Conservation (phyloP, 2,329 filamentous ascomycete genomes). For the Cladophialophora yegresii region DNA sequence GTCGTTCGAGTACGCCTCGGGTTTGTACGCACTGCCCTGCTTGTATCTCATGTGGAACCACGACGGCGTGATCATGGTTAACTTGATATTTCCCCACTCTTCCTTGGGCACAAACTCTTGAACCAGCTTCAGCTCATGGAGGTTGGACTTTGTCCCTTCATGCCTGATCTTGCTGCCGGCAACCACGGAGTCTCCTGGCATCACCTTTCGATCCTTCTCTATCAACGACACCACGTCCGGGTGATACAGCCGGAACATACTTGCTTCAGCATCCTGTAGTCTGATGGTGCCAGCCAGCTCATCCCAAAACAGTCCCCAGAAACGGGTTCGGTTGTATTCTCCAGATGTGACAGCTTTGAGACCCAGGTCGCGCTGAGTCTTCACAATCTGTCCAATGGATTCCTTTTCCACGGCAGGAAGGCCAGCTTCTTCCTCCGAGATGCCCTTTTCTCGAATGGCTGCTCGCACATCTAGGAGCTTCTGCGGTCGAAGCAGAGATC, state of each 20-base stretch:
- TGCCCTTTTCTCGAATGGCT: constrained; percentile 42
- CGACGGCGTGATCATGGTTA: constrained; percentile 67
- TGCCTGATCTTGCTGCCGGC: constrained; percentile 62
- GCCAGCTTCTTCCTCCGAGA: constrained; percentile 47
- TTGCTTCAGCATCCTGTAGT: constrained; percentile 46
- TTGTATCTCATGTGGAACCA: constrained; percentile 69
- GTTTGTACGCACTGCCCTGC: constrained; percentile 58
- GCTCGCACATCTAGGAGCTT: constrained; percentile 62
- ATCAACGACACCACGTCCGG: constrained; percentile 65
- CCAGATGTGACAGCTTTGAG: constrained; percentile 66
- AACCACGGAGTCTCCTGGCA: constrained; percentile 58
- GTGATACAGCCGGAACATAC: constrained; percentile 60
- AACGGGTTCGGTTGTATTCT: constrained; percentile 46
- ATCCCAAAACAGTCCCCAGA: constrained; percentile 60
- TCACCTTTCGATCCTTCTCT: constrained; percentile 55
- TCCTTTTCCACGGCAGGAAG: constrained; percentile 65
- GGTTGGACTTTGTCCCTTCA: constrained; percentile 56
- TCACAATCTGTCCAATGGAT: constrained; percentile 65
- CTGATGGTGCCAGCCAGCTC: constrained; percentile 56
- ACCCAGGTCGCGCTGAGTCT: constrained; percentile 64
- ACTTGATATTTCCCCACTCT: constrained; percentile 66
- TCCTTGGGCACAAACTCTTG: constrained; percentile 61
- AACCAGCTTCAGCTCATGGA: constrained; percentile 62
- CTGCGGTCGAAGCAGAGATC: constrained; percentile 68
- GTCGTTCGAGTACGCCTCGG: constrained; percentile 59